Conservation (phyloP, 2,329 filamentous ascomycete species). For the Epichloe sp. region DNA sequence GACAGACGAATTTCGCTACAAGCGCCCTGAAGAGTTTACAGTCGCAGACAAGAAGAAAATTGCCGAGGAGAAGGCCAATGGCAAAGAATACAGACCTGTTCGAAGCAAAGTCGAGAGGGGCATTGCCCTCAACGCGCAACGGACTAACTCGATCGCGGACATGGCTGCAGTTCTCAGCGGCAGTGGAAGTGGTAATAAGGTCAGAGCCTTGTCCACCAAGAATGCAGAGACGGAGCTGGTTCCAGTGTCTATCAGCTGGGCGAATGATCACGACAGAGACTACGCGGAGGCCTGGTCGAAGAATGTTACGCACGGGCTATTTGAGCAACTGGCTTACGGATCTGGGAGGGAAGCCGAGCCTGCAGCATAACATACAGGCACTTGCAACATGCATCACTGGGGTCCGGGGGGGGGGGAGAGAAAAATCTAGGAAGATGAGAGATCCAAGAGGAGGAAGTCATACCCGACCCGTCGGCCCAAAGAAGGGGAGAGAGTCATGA, state of each 20-base stretch:
- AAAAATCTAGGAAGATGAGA: neutral
- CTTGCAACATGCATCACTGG: neutral
- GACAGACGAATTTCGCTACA: conserved; percentile 34
- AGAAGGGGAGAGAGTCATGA: neutral
- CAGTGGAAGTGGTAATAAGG: conserved; percentile 35
- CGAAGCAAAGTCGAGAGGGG: conserved; percentile 33
- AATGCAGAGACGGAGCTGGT: conserved; percentile 18
- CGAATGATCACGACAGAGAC: conserved; percentile 31
- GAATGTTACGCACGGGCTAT: conserved; percentile 38
- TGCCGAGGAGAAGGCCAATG: conserved; percentile 16
- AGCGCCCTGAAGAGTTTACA: conserved; percentile 21
- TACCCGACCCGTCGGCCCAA: neutral
- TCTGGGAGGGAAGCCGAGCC: conserved; percentile 1
- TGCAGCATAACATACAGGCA: neutral
- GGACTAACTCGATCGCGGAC: conserved; percentile 49
- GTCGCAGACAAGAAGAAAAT: conserved; percentile 21
- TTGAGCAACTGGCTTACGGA: conserved; percentile 15
- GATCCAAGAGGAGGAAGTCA: neutral
- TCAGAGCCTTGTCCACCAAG: conserved; percentile 17
- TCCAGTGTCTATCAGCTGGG: conserved; percentile 37
- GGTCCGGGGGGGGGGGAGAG: neutral
- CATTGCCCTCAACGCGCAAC: conserved; percentile 43
- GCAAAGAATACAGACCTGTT: conserved; percentile 19
- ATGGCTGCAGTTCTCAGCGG: conserved; percentile 45
- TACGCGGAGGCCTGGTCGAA: conserved; percentile 35